Conservation (phyloP, 768 basidiomycete genomes). For the Lyophyllum shimeji region DNA sequence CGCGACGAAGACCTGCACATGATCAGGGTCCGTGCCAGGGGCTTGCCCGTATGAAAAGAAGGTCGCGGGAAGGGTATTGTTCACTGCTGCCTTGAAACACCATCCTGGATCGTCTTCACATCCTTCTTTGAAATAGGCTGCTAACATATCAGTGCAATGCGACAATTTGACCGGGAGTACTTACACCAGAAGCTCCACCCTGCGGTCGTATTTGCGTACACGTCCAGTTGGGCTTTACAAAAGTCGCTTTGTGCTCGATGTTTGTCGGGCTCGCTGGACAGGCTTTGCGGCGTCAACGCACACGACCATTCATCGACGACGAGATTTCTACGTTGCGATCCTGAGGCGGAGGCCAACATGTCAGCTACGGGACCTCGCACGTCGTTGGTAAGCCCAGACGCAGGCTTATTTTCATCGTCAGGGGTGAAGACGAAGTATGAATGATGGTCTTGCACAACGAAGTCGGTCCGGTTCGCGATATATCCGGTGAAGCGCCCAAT, state of each 20-base stretch:
- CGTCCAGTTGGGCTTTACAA: slow-evolving; percentile 57
- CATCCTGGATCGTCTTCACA: slow-evolving; percentile 61
- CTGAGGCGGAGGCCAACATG: slow-evolving; percentile 26
- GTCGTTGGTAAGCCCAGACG: slow-evolving; percentile 55
- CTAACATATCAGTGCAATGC: background rate
- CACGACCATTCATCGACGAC: slow-evolving; percentile 88
- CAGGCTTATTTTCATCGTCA: slow-evolving; percentile 48
- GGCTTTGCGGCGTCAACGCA: slow-evolving; percentile 63
- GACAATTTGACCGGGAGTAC: slow-evolving; percentile 18
- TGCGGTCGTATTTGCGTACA: slow-evolving; percentile 53
- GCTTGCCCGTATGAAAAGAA: slow-evolving; percentile 52
- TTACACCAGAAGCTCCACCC: slow-evolving; percentile 75
- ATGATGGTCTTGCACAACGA: slow-evolving; percentile 74
- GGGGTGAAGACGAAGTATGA: slow-evolving; percentile 69
- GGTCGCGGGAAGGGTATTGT: slow-evolving; percentile 50
- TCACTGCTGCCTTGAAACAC: slow-evolving; percentile 68
- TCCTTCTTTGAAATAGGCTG: slow-evolving; percentile 62
- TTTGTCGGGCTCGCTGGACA: slow-evolving; percentile 45
- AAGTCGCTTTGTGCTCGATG: slow-evolving; percentile 46
- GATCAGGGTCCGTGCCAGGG: slow-evolving; percentile 7
- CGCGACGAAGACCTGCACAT: slow-evolving; percentile 5
- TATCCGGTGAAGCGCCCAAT: slow-evolving; percentile 48
- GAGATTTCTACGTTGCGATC: slow-evolving; percentile 41
- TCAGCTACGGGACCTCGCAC: slow-evolving; percentile 38
- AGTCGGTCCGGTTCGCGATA: slow-evolving; percentile 51